Percentiles rank a stretch among this genome's conserved stretches.
Evolutionary conservation across 305 asterid genomes (phyloP).

Genomic region (Euphrasia arctica): DNA sequence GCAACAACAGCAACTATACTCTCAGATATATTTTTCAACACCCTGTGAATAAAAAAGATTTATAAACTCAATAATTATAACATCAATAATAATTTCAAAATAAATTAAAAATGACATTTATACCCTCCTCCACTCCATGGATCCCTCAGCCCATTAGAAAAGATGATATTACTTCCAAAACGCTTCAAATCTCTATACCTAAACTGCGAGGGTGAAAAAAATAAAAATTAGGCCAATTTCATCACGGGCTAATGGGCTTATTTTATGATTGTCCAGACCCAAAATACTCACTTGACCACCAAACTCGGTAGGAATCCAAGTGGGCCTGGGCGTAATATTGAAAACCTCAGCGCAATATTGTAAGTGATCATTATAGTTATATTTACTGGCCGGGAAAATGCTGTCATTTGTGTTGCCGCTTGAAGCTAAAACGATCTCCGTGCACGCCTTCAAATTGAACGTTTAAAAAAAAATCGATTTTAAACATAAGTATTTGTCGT

Average conservation of each 20-base stretch:
- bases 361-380: conserved; percentile 44
- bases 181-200: conserved; percentile 53
- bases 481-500: too few species aligned
- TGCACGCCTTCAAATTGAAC: conserved; percentile 52
- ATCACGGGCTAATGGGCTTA: neutral
- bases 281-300: conserved; percentile 63
- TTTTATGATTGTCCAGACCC: conserved; percentile 21
- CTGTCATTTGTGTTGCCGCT: conserved; percentile 53
- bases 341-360: conserved; percentile 33
- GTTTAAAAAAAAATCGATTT: too few species aligned
- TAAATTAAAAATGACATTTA: neutral
- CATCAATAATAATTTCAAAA: too few species aligned
- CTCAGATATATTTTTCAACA: conserved; percentile 59
- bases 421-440: conserved; percentile 68
- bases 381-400: conserved; percentile 56
- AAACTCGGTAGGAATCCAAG: conserved; percentile 68
- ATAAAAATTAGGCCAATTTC: neutral
- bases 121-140: conserved; percentile 99
- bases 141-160: conserved; percentile 88
- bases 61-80: too few species aligned
- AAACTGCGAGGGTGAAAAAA: conserved; percentile 35
- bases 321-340: conserved; percentile 63
- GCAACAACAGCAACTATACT: conserved; percentile 67
- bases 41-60: conserved; percentile 40
- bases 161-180: conserved; percentile 83